These are phyloP conservation scores for Colletotrichum truncatum DNA, from an alignment of 2,329 filamentous ascomycete genomes.

Conservation along the genomic window DNA sequence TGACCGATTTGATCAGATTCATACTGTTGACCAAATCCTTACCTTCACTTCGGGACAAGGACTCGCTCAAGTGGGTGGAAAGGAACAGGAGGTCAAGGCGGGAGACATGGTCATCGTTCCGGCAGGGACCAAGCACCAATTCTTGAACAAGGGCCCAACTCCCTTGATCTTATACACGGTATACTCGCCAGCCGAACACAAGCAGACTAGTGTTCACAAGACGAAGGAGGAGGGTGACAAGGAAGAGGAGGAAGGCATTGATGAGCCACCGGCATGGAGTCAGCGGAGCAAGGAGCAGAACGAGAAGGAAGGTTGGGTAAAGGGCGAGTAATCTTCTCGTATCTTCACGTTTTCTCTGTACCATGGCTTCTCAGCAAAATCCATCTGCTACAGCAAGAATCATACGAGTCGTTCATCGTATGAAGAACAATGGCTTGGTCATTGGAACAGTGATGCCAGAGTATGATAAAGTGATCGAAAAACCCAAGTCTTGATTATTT, in stretches of 20 bases:
- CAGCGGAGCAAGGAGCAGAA: constrained; percentile 66
- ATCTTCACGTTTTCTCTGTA: no score
- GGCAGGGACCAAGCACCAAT: constrained; percentile 72
- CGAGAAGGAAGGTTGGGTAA: constrained; percentile 64
- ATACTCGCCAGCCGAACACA: constrained; percentile 71
- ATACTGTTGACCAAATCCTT: constrained; percentile 71
- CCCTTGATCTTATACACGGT: constrained; percentile 71
- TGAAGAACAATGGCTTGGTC: no score
- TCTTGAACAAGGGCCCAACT: constrained; percentile 67
- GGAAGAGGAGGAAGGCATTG: constrained; percentile 68
- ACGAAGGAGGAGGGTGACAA: constrained; percentile 71
- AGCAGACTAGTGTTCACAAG: constrained; percentile 66
- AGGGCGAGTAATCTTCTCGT: constrained; percentile 38
- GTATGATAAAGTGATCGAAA: no score
- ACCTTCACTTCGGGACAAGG: constrained; percentile 70
- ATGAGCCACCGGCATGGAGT: constrained; percentile 69
- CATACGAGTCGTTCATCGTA: no score
- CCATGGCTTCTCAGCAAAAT: no score
- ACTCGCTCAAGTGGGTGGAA: constrained; percentile 66
- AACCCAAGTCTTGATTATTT: no score
- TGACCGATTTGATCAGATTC: no score
- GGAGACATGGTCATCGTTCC: constrained; percentile 59
- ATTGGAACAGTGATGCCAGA: no score
- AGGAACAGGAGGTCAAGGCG: constrained; percentile 58
- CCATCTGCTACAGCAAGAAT: no score